These are phyloP conservation scores for Fraxinus anomala DNA, from an alignment of 257 asterid species.

Conservation along the genomic window DNA sequence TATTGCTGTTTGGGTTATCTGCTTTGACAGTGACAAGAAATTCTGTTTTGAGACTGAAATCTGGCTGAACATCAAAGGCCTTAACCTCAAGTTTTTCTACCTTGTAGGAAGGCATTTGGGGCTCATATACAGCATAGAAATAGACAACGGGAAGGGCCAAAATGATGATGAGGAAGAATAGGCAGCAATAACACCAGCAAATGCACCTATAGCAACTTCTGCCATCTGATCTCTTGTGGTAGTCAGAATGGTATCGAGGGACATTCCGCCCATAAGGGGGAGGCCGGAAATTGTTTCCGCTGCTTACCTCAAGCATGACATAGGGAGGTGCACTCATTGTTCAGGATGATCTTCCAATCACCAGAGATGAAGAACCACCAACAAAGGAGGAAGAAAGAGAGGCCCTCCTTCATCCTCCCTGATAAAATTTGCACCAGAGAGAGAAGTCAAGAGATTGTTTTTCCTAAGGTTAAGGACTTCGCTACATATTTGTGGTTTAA, in stretches of 20 bases:
- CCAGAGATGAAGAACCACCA: background rate
- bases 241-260: conserved; percentile 40
- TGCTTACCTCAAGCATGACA: conserved; percentile 31
- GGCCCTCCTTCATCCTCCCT: background rate
- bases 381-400: background rate
- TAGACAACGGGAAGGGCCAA: background rate
- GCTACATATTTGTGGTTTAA: background rate
- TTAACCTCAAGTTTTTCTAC: conserved; percentile 39
- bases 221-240: background rate
- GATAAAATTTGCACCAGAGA: background rate
- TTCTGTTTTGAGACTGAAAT: conserved; percentile 41
- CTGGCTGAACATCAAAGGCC: conserved; percentile 36
- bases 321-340: conserved; percentile 39
- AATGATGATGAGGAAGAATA: conserved; percentile 39
- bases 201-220: conserved; percentile 38
- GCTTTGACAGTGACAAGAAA: conserved; percentile 38
- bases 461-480: background rate
- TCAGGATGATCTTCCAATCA: background rate
- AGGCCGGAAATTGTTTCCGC: conserved; percentile 15
- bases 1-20: conserved; percentile 45
- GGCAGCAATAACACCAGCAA: conserved; percentile 49
- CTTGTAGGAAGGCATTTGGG: conserved; percentile 44
- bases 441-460: background rate
- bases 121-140: conserved; percentile 35
- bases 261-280: conserved; percentile 36